Base-by-base conservation (phyloP, 1,284 basidiomycete species). In the Pseudozyma thailandica region DNA sequence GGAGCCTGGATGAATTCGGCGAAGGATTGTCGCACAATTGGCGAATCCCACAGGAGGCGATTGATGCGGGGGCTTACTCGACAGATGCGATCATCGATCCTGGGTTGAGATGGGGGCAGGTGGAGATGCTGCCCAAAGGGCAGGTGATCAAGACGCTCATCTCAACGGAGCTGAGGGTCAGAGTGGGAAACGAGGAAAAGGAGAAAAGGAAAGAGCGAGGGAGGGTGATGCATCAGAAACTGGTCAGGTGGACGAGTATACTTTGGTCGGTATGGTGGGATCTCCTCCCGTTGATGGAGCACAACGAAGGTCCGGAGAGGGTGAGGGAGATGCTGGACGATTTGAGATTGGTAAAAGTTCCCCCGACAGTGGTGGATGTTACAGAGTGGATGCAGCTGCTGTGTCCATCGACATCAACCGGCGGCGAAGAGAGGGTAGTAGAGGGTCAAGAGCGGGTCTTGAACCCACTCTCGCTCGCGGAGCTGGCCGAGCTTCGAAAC, bases 1-100 rank as follows among this genome's bases (percentile, higher is more conserved):
- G 71, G 71, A 70, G 65, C n/a, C 23, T 64, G 8, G 61, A 71
- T 27, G 68, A 71, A 21, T 50, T 55, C 25, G n/a, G 28, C 0
- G 12, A 30, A 10, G 61, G 68, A 0, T 6, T 71, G 6, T 42
- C 50, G 13, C 66, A 71, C 54, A 74, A 74, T 13, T 74, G 71
- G 71, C 47, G 56, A 2, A 53, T 71, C 0, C 65, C 65, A 1
- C 47, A 53, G 13, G 9, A 52, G 8, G 13, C 25, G 8, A 50
- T 74, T 0, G 55, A 60, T 26, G 30, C 53, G 7, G 51, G 53
- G 13, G 6, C 15, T 0, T 74, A 74, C 37, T 50, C 45, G 12
- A 74, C 72, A 6, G 57, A 62, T 35, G 44, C 57, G 21, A 64
- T 74, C 18, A 54, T 52, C 2, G n/a, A 33, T 2, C 25, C 47